These are phyloP conservation scores for Termitomyces sp. DNA, from an alignment of 768 basidiomycete genomes.

Conservation along the genomic window DNA sequence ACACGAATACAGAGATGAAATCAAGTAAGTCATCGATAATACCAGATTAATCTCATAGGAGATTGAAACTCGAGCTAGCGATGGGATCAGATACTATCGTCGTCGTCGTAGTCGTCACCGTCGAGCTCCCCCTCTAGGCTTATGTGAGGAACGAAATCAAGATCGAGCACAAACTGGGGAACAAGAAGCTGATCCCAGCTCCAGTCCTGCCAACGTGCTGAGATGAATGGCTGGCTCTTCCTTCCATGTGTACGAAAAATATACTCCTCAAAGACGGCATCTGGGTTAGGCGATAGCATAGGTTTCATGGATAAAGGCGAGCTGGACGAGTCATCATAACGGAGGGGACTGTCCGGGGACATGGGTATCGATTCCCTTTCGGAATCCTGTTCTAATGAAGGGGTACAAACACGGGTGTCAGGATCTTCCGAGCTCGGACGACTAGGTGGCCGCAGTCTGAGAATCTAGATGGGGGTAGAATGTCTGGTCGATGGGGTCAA, in stretches of 20 bases:
- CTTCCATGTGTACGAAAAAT: constrained; percentile 26
- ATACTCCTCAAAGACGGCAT: constrained; percentile 25
- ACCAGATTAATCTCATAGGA: background rate
- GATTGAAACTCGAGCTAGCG: background rate
- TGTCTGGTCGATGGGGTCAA: constrained; percentile 4
- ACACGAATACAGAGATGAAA: background rate
- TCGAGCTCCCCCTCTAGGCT: background rate
- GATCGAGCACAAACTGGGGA: constrained; percentile 22
- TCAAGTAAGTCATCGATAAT: background rate
- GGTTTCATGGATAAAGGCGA: background rate
- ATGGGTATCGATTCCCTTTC: background rate
- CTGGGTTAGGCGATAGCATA: constrained; percentile 8
- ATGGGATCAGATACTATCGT: background rate
- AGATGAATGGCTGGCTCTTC: constrained; percentile 11
- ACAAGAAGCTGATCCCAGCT: constrained; percentile 37
- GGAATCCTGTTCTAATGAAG: background rate
- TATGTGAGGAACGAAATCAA: constrained; percentile 2
- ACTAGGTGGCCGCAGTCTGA: background rate
- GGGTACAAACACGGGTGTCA: background rate
- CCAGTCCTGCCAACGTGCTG: constrained; percentile 34
- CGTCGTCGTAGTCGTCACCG: background rate
- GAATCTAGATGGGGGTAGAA: constrained; percentile 3
- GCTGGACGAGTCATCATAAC: constrained; percentile 4
- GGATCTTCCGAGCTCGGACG: background rate
- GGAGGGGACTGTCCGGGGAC: background rate